Conservation (phyloP, 108 stramenopile species). For the Skeletonema marinoi region DNA sequence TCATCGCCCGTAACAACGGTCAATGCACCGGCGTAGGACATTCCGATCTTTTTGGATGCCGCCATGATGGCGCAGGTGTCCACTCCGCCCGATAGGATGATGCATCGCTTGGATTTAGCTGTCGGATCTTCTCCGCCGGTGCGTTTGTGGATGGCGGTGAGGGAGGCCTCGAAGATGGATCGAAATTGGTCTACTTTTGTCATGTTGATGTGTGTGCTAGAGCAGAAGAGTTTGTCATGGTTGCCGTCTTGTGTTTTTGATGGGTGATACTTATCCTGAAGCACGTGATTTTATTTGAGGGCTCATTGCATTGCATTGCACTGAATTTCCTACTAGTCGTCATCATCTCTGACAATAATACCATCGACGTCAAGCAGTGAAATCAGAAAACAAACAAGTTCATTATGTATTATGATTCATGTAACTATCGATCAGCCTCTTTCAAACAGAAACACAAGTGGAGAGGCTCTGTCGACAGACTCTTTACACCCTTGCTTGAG, state of each 20-base stretch:
- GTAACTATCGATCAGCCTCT: background rate
- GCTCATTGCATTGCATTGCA: too few species aligned
- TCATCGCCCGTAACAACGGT: conserved; percentile 50
- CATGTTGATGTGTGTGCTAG: background rate
- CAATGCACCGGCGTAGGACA: conserved; percentile 45
- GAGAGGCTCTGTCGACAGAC: background rate
- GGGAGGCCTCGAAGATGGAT: conserved; percentile 30
- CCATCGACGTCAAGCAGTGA: too few species aligned
- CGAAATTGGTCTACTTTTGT: conserved; percentile 24
- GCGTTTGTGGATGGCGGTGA: conserved; percentile 17
- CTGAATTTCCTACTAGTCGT: too few species aligned
- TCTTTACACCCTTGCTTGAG: background rate
- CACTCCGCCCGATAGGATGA: conserved; percentile 58
- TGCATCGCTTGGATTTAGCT: conserved; percentile 21
- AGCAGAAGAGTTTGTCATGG: background rate
- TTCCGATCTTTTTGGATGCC: conserved; percentile 30
- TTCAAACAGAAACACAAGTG: background rate
- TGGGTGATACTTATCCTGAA: background rate
- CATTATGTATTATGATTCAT: background rate
- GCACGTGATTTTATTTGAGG: background rate
- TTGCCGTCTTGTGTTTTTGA: background rate
- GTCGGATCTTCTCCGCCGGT: background rate
- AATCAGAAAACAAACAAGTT: background rate
- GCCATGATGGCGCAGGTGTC: conserved; percentile 62
- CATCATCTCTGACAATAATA: too few species aligned